Evolutionary conservation across 208 protist genomes (phyloP), one percentile per base, ranked within the genome.

Genomic region (Acanthamoeba healyi): DNA sequence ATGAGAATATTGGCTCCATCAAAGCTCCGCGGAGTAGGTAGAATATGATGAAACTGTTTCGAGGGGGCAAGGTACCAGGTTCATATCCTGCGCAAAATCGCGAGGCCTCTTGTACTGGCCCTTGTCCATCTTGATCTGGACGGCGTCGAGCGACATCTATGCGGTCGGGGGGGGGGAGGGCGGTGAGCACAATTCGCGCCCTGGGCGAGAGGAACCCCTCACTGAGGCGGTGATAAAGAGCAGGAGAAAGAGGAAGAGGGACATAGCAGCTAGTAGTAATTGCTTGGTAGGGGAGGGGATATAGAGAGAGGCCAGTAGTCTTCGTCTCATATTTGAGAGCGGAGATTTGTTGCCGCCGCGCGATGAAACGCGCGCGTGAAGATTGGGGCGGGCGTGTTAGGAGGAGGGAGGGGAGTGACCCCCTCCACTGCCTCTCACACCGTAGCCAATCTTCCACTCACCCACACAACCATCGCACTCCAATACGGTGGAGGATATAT

Each of bases 391-490:
- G 44, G 44, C 14, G 14, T 51, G 4, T 4, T 4, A 14, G 44
- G 14, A 51, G 44, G 44, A 14, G 44, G 44, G 44, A 14, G 44
- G 44, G 44, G 44, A 51, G 44, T 14, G n/a, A n/a, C n/a, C n/a
- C n/a, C n/a, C n/a, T n/a, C 44, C 44, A 14, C 44, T 51, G 44
- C 44, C 44, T 14, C 44, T n/a, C 4, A 51, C 44, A 51, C 44
- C 44, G 9, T 51, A 51, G 44, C 44, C 44, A 51, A 51, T 51
- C 44, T 56, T 3, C 5, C n/a, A 36, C n/a, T 70, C 61, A 36
- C 67, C 67, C 67, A 77, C 67, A 77, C 67, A 77, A 77, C 67
- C 67, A 77, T 77, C 67, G 4, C 67, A 77, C 67, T 77, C 67
- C 67, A 32, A 77, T 65, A 6, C 6, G 34, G 7, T 29, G 29